These are phyloP conservation scores for Recurvomyces mirabilis DNA, from an alignment of 495 filamentous ascomycete genomes.

Conservation along the genomic window DNA sequence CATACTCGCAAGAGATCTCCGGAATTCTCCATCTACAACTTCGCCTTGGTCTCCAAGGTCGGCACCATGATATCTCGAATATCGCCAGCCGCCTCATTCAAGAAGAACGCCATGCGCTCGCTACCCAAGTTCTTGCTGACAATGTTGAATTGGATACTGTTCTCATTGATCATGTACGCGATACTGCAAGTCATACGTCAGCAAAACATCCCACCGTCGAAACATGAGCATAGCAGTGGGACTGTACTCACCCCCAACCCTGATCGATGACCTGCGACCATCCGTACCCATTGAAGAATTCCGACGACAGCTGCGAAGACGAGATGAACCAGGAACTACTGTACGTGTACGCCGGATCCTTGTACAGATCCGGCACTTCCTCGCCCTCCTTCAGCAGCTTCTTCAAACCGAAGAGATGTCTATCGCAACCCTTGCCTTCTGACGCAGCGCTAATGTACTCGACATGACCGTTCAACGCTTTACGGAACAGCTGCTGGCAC, in stretches of 20 bases:
- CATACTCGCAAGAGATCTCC: too few species aligned
- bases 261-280: slow-evolving; percentile 98
- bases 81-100: slow-evolving; percentile 87
- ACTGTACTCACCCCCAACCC: slow-evolving; percentile 56
- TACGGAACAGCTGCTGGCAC: slow-evolving; percentile 62
- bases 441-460: slow-evolving; percentile 82
- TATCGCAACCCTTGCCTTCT: slow-evolving; percentile 88
- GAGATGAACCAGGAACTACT: slow-evolving; percentile 81
- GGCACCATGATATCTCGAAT: slow-evolving; percentile 80
- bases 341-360: slow-evolving; percentile 79
- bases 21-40: slow-evolving; percentile 57
- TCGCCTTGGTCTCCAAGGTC: slow-evolving; percentile 73
- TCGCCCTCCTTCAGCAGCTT: slow-evolving; percentile 74
- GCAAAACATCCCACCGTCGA: slow-evolving; percentile 2
- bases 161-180: slow-evolving; percentile 99
- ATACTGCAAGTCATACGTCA: slow-evolving; percentile 37
- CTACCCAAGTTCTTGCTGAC: slow-evolving; percentile 85
- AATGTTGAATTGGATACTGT: slow-evolving; percentile 96
- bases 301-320: slow-evolving; percentile 78
- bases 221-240: background rate
- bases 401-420: slow-evolving; percentile 95
- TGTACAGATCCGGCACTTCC: slow-evolving; percentile 67
- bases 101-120: slow-evolving; percentile 85
- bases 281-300: slow-evolving; percentile 98
- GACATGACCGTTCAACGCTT: slow-evolving; percentile 69